A percentile compares a stretch with the other conserved stretches of the same genome.
phyloP scores from a whole-genome alignment of 805 yeast species.

The Candida fluviatilis region DNA sequence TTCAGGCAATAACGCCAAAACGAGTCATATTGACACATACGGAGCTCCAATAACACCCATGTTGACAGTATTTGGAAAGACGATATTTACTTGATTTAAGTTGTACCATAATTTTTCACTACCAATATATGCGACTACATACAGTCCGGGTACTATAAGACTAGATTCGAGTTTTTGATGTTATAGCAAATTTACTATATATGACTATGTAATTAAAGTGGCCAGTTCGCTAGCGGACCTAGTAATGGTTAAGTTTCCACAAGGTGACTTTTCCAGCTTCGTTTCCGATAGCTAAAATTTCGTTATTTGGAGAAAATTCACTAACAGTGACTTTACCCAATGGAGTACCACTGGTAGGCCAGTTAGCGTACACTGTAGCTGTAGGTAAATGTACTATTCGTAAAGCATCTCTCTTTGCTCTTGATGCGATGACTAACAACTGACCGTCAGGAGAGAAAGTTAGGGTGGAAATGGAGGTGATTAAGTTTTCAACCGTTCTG shows the following conservation, averaged over 20 bases:
- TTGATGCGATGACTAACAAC: conserved; percentile 76
- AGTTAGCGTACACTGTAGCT: conserved; percentile 81
- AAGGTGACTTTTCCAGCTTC: conserved; percentile 86
- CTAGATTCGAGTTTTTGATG: too few species aligned
- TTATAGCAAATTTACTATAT: too few species aligned
- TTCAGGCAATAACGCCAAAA: neutral
- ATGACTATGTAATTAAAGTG: neutral
- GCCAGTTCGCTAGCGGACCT: conserved; percentile 3
- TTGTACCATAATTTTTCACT: too few species aligned
- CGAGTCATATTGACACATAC: conserved; percentile 6
- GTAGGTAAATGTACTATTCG: conserved; percentile 84
- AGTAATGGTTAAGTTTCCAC: conserved; percentile 85
- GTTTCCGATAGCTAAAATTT: conserved; percentile 84
- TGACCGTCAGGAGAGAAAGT: conserved; percentile 87
- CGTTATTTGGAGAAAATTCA: conserved; percentile 74
- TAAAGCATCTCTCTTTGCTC: conserved; percentile 81
- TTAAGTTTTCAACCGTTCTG: conserved; percentile 69
- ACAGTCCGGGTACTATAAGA: too few species aligned
- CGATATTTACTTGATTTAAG: too few species aligned
- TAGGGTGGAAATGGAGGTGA: conserved; percentile 72
- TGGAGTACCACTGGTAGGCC: conserved; percentile 98
- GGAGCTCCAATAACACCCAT: conserved; percentile 10
- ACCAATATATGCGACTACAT: too few species aligned
- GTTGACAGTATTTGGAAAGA: conserved; percentile 1
- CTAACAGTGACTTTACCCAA: conserved; percentile 87